A percentile compares a stretch with the other conserved stretches of the same genome.
phyloP scores from a whole-genome alignment of 192 early-diverging fungal genomes.

The Fimicolochytrium jonesii region DNA sequence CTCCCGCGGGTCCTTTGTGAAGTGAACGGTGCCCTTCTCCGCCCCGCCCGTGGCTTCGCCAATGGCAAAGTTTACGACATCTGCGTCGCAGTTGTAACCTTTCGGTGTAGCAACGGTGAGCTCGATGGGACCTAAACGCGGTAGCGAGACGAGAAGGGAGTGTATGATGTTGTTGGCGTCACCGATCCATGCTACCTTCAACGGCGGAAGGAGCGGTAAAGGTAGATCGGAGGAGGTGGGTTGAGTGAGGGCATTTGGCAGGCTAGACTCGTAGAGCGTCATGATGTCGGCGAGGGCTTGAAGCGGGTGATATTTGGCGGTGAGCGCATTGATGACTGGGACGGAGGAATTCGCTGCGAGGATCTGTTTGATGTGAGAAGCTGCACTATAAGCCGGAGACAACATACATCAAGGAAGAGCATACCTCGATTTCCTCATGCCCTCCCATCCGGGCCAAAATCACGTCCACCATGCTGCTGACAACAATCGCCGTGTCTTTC shows the following conservation, averaged over 20 bases:
- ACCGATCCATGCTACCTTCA: slow-evolving; percentile 96
- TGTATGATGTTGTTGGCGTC: slow-evolving; percentile 97
- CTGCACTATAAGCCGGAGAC: too few relatives aligned
- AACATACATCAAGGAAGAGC: neutral
- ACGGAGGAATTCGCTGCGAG: slow-evolving; percentile 83
- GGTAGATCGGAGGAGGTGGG: slow-evolving; percentile 21
- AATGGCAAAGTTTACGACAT: slow-evolving; percentile 65
- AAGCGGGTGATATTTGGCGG: slow-evolving; percentile 92
- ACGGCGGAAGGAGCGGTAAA: slow-evolving; percentile 53
- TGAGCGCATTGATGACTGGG: slow-evolving; percentile 95
- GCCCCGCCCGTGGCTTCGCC: slow-evolving; percentile 52
- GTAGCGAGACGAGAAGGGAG: slow-evolving; percentile 82
- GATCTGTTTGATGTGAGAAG: slow-evolving; percentile 37
- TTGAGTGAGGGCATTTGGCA: slow-evolving; percentile 27
- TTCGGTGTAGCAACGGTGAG: slow-evolving; percentile 80
- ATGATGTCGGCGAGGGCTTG: slow-evolving; percentile 95
- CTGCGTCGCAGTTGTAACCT: slow-evolving; percentile 70
- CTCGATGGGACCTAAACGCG: slow-evolving; percentile 74
- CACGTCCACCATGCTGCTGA: slow-evolving; percentile 94
- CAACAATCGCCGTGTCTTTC: slow-evolving; percentile 82
- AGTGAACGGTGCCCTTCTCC: slow-evolving; percentile 26
- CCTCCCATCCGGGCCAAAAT: slow-evolving; percentile 90
- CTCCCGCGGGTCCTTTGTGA: slow-evolving; percentile 66
- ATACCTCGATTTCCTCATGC: slow-evolving; percentile 83
- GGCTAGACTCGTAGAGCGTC: slow-evolving; percentile 83